A percentile compares a stretch with the other conserved stretches of the same genome.
Evolutionary conservation across 352 stramenopile genomes (phyloP).

Genomic region (Phytophthora nicotianae): DNA sequence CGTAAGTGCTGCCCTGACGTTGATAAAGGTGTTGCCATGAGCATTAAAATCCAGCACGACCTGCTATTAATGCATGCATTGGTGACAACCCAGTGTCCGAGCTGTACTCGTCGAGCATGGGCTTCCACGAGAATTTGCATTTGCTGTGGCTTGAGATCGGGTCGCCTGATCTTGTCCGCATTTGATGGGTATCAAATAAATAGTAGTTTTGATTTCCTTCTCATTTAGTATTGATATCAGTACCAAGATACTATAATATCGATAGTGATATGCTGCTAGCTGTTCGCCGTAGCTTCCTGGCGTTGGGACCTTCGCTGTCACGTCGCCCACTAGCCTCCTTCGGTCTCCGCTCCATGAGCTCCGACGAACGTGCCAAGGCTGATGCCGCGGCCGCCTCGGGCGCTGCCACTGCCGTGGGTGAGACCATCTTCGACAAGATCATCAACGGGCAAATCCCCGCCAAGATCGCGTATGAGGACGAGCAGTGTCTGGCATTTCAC

Average conservation of each 20-base stretch:
- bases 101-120: not conserved
- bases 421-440: slow-evolving; percentile 99
- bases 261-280: slow-evolving; percentile 13
- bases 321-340: slow-evolving; percentile 18
- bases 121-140: slow-evolving; percentile 10
- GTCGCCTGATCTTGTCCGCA: slow-evolving; percentile 14
- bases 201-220: too few species aligned
- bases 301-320: slow-evolving; percentile 8
- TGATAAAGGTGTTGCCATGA: not conserved
- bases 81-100: not conserved
- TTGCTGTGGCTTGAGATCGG: too few species aligned
- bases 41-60: not conserved
- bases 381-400: slow-evolving; percentile 48
- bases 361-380: slow-evolving; percentile 65
- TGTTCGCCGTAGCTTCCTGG: slow-evolving; percentile 23
- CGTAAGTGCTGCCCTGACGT: not conserved
- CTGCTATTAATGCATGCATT: not conserved
- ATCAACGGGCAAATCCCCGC: slow-evolving; percentile 94
- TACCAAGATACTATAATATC: too few species aligned
- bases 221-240: too few species aligned
- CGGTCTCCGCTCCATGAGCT: slow-evolving; percentile 49
- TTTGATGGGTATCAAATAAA: slow-evolving; percentile 20
- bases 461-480: slow-evolving; percentile 96
- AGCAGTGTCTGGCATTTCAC: slow-evolving; percentile 96
- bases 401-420: slow-evolving; percentile 53